Conservation (phyloP, 2,329 filamentous ascomycete species). For the Xylaria sp. region DNA sequence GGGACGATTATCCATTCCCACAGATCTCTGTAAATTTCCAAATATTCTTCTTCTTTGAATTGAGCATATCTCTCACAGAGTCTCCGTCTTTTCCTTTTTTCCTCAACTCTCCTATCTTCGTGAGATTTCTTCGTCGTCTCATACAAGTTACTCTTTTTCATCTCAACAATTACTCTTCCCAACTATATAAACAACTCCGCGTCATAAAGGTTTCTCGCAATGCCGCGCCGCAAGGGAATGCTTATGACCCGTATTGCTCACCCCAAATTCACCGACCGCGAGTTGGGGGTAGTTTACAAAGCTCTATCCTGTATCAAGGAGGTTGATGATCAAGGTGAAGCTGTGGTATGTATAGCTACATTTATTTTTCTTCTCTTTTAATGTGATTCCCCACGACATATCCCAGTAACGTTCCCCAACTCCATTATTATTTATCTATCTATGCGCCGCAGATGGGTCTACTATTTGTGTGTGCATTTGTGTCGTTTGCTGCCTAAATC, state of each 20-base stretch:
- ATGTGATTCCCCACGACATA: neutral
- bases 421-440: neutral
- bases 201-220: neutral
- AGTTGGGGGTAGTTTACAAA: slow-evolving; percentile 1
- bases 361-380: neutral
- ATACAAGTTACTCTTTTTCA: neutral
- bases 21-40: neutral
- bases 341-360: neutral
- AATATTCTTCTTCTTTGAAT: neutral
- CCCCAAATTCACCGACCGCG: neutral
- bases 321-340: neutral
- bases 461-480: neutral
- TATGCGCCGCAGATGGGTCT: neutral
- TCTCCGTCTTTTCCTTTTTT: neutral
- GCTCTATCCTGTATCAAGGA: neutral
- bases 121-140: neutral
- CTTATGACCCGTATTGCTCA: neutral
- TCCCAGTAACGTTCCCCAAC: neutral
- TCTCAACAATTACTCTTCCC: neutral
- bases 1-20: slow-evolving; percentile 7
- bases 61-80: neutral
- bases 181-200: neutral
- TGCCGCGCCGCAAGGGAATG: neutral
- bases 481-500: neutral
- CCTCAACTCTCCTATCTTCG: neutral